These are phyloP conservation scores for Fusarium hainanense DNA, from an alignment of 2,329 filamentous ascomycete genomes.

Conservation along the genomic window DNA sequence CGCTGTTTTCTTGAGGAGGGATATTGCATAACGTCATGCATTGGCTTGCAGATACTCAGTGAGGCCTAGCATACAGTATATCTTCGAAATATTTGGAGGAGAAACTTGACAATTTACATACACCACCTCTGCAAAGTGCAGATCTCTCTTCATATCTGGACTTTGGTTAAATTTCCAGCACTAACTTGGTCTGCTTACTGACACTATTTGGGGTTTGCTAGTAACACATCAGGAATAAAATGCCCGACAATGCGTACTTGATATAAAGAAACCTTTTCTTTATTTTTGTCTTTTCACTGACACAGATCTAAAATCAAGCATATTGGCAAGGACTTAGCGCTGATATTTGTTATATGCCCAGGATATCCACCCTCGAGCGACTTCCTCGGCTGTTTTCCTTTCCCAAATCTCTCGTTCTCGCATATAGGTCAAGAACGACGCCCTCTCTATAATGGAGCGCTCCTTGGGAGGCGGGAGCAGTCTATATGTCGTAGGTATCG, in stretches of 20 bases:
- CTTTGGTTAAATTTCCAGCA: fast-evolving
- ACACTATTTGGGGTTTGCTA: too few relatives aligned
- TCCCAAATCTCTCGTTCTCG: neutral
- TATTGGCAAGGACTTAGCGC: neutral
- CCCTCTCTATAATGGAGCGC: neutral
- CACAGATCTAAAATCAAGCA: fast-evolving
- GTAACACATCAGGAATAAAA: too few relatives aligned
- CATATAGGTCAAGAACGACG: neutral
- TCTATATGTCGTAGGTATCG: neutral
- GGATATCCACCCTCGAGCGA: neutral
- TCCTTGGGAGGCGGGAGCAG: neutral
- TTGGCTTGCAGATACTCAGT: neutral
- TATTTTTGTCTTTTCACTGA: neutral
- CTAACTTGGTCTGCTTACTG: neutral
- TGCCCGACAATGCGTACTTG: too few relatives aligned
- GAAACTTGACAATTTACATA: neutral
- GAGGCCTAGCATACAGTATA: neutral
- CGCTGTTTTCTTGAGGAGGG: conserved; percentile 21
- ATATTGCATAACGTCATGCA: conserved; percentile 2
- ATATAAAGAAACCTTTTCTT: too few relatives aligned
- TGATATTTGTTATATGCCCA: neutral
- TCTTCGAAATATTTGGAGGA: neutral
- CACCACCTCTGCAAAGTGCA: neutral
- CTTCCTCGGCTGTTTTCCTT: neutral
- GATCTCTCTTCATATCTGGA: fast-evolving